A percentile compares a stretch with the other conserved stretches of the same genome.
These are phyloP conservation scores for Hippophae gyantsensis DNA, from an alignment of 306 rosid species.

Conservation along the genomic window DNA sequence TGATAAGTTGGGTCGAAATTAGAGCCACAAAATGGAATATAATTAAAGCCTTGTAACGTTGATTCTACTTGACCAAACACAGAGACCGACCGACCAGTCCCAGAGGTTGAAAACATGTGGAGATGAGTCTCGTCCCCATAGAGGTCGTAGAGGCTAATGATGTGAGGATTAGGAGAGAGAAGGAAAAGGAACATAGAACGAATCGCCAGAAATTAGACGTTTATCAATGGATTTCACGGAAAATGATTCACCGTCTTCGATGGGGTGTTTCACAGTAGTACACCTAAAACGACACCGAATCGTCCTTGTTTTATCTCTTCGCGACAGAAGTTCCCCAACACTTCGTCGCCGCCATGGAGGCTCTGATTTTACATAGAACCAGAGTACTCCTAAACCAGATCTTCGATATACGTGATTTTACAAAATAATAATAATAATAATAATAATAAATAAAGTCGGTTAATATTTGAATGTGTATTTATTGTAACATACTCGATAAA, in stretches of 20 bases:
- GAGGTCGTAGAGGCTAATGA: slow-evolving; percentile 29
- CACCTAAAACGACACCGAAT: slow-evolving; percentile 64
- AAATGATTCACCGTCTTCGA: slow-evolving; percentile 13
- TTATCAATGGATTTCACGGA: slow-evolving; percentile 62
- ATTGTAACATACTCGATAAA: no score
- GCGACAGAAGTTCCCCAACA: not conserved
- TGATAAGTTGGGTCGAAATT: slow-evolving; percentile 13
- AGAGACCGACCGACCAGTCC: not conserved
- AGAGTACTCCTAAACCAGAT: no score
- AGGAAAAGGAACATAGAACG: slow-evolving; percentile 44
- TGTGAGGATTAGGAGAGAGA: slow-evolving; percentile 44
- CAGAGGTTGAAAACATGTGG: slow-evolving; percentile 11
- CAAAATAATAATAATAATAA: no score
- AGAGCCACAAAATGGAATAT: not conserved
- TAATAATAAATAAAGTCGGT: no score
- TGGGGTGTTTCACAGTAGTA: slow-evolving; percentile 2
- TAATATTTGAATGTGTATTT: no score
- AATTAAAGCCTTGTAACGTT: not conserved
- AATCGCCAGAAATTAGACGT: slow-evolving; percentile 29
- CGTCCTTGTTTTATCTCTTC: slow-evolving; percentile 61
- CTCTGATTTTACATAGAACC: no score
- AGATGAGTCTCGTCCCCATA: slow-evolving; percentile 51
- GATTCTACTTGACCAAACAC: not conserved
- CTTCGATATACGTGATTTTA: no score
- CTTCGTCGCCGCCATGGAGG: no score